Evolutionary conservation across 2,329 filamentous ascomycete genomes (phyloP).

Genomic region (Blastomyces emzantsi): DNA sequence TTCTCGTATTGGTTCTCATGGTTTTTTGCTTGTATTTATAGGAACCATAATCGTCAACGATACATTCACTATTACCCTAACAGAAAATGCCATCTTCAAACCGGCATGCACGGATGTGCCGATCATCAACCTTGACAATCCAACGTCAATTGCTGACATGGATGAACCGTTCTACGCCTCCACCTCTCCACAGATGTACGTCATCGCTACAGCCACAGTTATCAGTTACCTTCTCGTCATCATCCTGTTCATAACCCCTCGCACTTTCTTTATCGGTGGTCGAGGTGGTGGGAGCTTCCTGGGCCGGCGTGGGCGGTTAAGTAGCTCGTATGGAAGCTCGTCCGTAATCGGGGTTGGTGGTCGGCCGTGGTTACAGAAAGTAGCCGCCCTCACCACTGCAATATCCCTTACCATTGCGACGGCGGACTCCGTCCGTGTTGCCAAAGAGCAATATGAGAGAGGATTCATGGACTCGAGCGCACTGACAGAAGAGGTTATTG

Average conservation of each 20-base stretch:
- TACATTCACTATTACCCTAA: constrained; percentile 37
- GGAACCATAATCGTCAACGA: constrained; percentile 36
- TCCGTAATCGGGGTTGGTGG: constrained; percentile 78
- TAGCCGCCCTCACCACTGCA: constrained; percentile 54
- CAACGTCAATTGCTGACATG: constrained; percentile 26
- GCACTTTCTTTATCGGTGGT: constrained; percentile 82
- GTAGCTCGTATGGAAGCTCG: constrained; percentile 59
- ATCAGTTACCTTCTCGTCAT: constrained; percentile 87
- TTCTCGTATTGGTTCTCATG: not conserved
- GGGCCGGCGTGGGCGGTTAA: constrained; percentile 74
- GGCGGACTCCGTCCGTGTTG: constrained; percentile 79
- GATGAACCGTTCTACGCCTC: constrained; percentile 89
- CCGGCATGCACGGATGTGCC: constrained; percentile 34
- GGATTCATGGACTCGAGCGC: constrained; percentile 71
- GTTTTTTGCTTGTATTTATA: constrained; percentile 22
- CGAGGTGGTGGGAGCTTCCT: constrained; percentile 58
- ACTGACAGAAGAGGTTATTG: constrained; percentile 70
- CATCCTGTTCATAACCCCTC: constrained; percentile 89
- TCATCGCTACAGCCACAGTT: constrained; percentile 81
- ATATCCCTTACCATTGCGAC: constrained; percentile 91
- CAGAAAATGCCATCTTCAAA: constrained; percentile 42
- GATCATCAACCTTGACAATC: not conserved
- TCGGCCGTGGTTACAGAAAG: constrained; percentile 83
- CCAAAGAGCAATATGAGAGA: constrained; percentile 67
- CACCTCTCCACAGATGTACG: constrained; percentile 86